These are phyloP conservation scores for Osmozyma mogii DNA, from an alignment of 805 yeast species.

Conservation along the genomic window DNA sequence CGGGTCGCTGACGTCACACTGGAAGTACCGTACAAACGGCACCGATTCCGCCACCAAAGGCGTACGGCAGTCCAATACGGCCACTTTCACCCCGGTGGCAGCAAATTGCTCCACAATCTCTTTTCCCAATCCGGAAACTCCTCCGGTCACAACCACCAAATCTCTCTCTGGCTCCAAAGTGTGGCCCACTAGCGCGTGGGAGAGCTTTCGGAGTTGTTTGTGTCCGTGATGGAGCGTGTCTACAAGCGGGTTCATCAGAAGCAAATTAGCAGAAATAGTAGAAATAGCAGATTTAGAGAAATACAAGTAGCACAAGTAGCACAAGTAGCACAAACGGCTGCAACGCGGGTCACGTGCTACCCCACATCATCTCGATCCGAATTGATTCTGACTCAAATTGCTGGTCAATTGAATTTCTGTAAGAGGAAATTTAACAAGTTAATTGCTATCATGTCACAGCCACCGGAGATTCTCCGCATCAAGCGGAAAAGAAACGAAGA, in stretches of 20 bases:
- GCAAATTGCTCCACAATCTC: constrained; percentile 46
- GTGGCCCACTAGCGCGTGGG: constrained; percentile 42
- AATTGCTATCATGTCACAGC: constrained; percentile 2
- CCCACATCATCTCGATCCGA: no score
- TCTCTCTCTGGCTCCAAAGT: constrained; percentile 48
- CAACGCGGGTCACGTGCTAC: constrained; percentile 1
- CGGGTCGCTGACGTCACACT: constrained; percentile 63
- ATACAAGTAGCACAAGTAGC: neutral
- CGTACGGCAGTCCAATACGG: constrained; percentile 55
- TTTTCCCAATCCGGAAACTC: constrained; percentile 69
- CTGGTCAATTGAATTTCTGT: no score
- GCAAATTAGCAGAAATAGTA: neutral
- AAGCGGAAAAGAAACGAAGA: constrained; percentile 84
- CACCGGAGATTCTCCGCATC: constrained; percentile 68
- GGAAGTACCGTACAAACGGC: constrained; percentile 43
- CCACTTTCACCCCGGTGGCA: constrained; percentile 40
- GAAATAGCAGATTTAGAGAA: no score
- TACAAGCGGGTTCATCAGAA: no score
- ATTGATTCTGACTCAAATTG: no score
- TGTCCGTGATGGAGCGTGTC: constrained; percentile 10
- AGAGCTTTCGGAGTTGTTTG: constrained; percentile 18
- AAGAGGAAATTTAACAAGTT: no score
- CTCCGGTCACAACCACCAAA: constrained; percentile 77
- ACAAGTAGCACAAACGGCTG: neutral
- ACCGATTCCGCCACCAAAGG: constrained; percentile 29